A percentile compares a stretch with the other conserved stretches of the same genome.
phyloP scores from a whole-genome alignment of 257 asterid species.

The Solanum okadae region DNA sequence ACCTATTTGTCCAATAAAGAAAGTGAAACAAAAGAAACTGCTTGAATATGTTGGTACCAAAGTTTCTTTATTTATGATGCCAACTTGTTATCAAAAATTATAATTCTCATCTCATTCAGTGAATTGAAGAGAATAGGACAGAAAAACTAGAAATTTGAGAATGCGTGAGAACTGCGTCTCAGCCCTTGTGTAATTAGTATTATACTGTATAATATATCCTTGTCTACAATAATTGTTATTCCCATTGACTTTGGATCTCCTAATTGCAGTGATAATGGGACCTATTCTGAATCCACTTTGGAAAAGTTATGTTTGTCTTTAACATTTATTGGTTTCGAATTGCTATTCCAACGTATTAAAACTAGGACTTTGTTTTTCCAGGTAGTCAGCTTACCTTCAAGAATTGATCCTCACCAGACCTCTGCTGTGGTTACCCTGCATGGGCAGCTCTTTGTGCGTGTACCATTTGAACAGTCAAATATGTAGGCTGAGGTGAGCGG shows the following conservation, averaged over 20 bases:
- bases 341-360: background rate
- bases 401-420: constrained; percentile 93
- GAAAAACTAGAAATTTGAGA: background rate
- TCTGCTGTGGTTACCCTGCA: constrained; percentile 92
- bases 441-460: constrained; percentile 89
- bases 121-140: background rate
- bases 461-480: constrained; percentile 77
- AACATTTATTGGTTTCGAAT: background rate
- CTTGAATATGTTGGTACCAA: background rate
- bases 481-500: background rate
- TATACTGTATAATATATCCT: background rate
- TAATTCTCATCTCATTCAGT: background rate
- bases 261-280: background rate
- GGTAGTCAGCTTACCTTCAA: constrained; percentile 83
- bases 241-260: background rate
- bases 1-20: background rate
- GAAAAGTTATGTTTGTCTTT: background rate
- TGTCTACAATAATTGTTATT: background rate
- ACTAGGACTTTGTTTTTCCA: constrained; percentile 13
- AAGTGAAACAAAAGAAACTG: background rate
- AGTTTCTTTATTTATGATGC: background rate
- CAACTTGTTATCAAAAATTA: background rate
- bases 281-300: background rate
- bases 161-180: background rate
- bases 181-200: background rate